Evolutionary conservation across 768 basidiomycete genomes (phyloP).

Genomic region (Lentinula aciculospora): DNA sequence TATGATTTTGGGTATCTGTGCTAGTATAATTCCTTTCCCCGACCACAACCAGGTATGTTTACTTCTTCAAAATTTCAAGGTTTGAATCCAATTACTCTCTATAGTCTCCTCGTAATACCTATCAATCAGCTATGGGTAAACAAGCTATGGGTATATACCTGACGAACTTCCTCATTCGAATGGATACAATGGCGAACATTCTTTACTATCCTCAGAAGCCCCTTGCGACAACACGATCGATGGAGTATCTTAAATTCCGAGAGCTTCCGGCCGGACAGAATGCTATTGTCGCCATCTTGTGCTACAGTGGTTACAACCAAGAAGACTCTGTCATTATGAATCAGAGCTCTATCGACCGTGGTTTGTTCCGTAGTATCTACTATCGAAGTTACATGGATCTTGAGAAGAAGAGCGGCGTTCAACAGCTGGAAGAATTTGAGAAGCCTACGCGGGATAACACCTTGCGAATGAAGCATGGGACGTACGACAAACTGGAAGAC

Average conservation of each 20-base stretch:
- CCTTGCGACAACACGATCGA: constrained; percentile 95
- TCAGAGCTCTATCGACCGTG: constrained; percentile 96
- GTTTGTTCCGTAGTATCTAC: constrained; percentile 97
- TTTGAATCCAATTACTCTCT: constrained; percentile 8
- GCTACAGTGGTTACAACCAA: constrained; percentile 99
- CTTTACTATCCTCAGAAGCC: constrained; percentile 99
- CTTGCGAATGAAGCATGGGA: constrained; percentile 94
- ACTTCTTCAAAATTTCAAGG: not conserved
- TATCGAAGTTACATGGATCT: constrained; percentile 98
- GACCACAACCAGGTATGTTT: constrained; percentile 91
- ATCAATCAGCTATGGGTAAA: constrained; percentile 99
- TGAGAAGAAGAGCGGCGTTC: constrained; percentile 93
- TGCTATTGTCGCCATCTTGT: constrained; percentile 95
- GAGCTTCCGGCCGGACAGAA: constrained; percentile 99
- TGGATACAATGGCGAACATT: constrained; percentile 99
- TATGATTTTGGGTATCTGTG: constrained; percentile 98
- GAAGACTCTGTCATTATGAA: constrained; percentile 99
- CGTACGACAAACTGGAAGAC: constrained; percentile 96
- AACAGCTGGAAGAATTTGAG: constrained; percentile 93
- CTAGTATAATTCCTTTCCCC: constrained; percentile 98
- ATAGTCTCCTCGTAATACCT: constrained; percentile 98
- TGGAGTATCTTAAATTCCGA: constrained; percentile 99
- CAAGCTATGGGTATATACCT: constrained; percentile 99
- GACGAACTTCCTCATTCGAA: constrained; percentile 96
- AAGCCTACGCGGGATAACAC: constrained; percentile 92